Evolutionary conservation across 306 rosid species (phyloP), one percentile per base, ranked within the genome.

Genomic region (Quercus berberidifolia): DNA sequence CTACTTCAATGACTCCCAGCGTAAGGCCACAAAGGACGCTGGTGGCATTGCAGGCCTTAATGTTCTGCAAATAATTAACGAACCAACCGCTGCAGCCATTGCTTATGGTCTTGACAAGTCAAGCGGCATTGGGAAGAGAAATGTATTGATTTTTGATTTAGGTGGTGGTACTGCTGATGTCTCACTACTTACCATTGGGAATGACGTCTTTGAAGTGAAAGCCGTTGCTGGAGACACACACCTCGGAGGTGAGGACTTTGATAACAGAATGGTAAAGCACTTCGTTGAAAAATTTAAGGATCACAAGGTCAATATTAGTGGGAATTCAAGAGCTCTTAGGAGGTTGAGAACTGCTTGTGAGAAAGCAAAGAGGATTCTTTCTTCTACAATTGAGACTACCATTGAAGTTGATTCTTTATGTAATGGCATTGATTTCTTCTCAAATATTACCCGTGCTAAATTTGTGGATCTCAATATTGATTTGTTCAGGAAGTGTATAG

Each of bases 261-360:
- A 79, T 35, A 79, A 75, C 58, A 76, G 77, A 72, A 78, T 87
- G 90, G 64, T 81, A 11, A 33, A 41, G 1, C 18, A 75, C 21
- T 86, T 79, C 15, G 82, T 67, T 0, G 1, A 78, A 1, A 81
- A 80, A 55, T 75, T 86, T 9, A 71, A 52, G 12, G 71, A 78
- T 59, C 35, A 60, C 7, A 59, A 30, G 0, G 2, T 21, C n/a
- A 84, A 86, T 18, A 65, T 86, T 5, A 75, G 68, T 12, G 20
- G 73, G 18, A 75, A 71, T 6, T 6, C 86, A 0, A 83, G 15
- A 43, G 55, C 67, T n/a, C 73, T 77, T 1, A 20, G 68, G 18
- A 31, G 68, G 55, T 67, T 77, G 14, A 77, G 64, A 51, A 30
- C 9, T 19, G 64, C 51, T 3, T 76, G 73, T 76, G 79, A 76